Evolutionary conservation across 1,139 yeast species (phyloP), one percentile per base, ranked within the genome.

Genomic region (Entelexis sorbosivorans): DNA sequence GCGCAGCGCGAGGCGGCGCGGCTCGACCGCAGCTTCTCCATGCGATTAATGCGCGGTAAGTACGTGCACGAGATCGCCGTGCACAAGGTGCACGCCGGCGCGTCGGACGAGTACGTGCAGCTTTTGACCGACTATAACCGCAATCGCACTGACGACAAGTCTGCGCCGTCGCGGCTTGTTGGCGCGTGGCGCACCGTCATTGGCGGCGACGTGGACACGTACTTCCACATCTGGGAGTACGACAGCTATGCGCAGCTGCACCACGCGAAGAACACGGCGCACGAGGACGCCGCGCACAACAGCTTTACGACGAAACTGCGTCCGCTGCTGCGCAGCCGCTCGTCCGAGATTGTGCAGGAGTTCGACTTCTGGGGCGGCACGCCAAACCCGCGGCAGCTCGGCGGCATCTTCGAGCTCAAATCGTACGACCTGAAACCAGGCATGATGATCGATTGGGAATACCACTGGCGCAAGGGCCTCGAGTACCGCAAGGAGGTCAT

Each of bases 361-460:
- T 71, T 70, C 59, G 62, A 65, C 50, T 70, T 70, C 60, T 70
- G 74, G 74, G 73, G 73, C 13, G 73, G 73, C 19, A 70, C 73
- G 3, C 70, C 73, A 1, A 62, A 69, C 2, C 74, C 74, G 8
- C 69, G 68, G 33, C 57, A 60, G 22, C 63, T 68, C 24, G 74
- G 74, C n/a, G 74, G 74, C 3, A 59, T 70, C 33, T 70, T 70
- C 52, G 74, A 70, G 60, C 64, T 71, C 24, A 63, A 74, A 39
- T 59, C 68, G 31, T 70, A 70, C 55, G 69, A 67, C 33, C 60
- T 70, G 42, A 61, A 62, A 51, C 70, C 74, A 1, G 74, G 74
- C 9, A 61, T 64, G 32, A 61, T 70, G 43, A 60, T 69, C 17
- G 73, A 70, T 50, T 70, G 74, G 74, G 74, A 70, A 51, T 61